Conservation (phyloP, 1,139 yeast species). For the Candida tunisiensis region DNA sequence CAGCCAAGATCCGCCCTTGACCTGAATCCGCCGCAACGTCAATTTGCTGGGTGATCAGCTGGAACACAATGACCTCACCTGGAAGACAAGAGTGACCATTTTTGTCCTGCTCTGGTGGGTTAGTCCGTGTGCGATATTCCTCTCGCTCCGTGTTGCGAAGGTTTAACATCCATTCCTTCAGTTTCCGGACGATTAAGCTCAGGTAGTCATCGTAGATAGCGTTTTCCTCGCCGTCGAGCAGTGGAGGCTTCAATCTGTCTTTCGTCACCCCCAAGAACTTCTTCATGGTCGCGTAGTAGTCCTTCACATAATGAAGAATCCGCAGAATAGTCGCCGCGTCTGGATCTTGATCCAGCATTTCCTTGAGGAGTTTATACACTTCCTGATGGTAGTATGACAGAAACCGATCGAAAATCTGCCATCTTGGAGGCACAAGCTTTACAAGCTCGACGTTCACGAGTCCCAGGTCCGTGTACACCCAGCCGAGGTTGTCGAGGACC, state of each 20-base stretch:
- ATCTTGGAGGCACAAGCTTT: constrained; percentile 48
- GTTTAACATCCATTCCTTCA: constrained; percentile 68
- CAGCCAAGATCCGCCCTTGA: constrained; percentile 64
- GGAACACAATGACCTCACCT: constrained; percentile 54
- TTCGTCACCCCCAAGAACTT: constrained; percentile 24
- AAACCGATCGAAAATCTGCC: constrained; percentile 54
- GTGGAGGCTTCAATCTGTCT: constrained; percentile 22
- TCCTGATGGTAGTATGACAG: constrained; percentile 55
- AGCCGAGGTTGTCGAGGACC: constrained; percentile 55
- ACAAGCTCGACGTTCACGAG: constrained; percentile 44
- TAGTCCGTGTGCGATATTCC: constrained; percentile 41
- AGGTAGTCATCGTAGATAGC: constrained; percentile 55
- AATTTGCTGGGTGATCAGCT: constrained; percentile 81
- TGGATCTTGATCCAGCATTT: constrained; percentile 46
- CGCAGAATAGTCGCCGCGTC: constrained; percentile 21
- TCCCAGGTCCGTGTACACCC: constrained; percentile 71
- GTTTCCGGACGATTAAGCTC: constrained; percentile 46
- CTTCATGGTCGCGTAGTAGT: constrained; percentile 36
- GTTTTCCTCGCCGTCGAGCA: constrained; percentile 48
- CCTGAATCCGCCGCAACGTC: constrained; percentile 84
- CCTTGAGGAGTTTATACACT: constrained; percentile 44
- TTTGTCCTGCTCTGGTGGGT: constrained; percentile 61
- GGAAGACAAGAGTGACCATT: constrained; percentile 47
- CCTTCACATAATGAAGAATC: constrained; percentile 60
- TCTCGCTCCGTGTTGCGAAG: constrained; percentile 47